Base-by-base conservation (phyloP, 306 rosid species). In the Purshia tridentata region DNA sequence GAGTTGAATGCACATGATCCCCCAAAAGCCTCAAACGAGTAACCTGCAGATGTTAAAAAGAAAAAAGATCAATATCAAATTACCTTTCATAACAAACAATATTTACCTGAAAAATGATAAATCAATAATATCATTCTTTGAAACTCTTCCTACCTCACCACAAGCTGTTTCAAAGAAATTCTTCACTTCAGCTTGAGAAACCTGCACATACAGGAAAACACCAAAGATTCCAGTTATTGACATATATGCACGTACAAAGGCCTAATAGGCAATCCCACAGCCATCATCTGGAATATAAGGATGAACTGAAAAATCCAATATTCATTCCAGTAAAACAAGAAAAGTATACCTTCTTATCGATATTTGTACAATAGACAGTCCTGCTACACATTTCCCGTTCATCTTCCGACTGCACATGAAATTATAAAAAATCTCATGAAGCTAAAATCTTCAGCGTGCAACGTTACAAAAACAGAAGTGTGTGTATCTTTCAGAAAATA, bases 351-450 rank as follows among this genome's bases (percentile, higher is more conserved):
- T 91, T 89, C 82, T 86, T 91, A 78, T 94, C 97, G 49, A 94
- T 94, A 86, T 94, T 94, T 85, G 98, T 94, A 82, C 97, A 94
- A 70, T 94, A 94, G 73, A 94, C 91, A 39, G 98, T 94, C 81
- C 98, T 82, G 76, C 89, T 75, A 74, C 98, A 94, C 98, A 94
- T 94, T 82, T 94, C 98, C 80, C 98, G 87, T 71, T 94, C 98
- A 88, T 94, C 96, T 63, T 88, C 92, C 13, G 98, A 94, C 98
- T 94, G 86, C 82, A 81, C 49, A 57, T 60, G 61, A 69, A 72
- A 47, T 47, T 45, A 80, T 65, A 68, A 77, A 76, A 81, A 76
- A 40, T 15, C 22, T 42, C 3, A 8, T 61, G 74, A 67, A 54
- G 53, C 48, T 42, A 63, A 77, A 9, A 74, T 18, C 35, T 72